Evolutionary conservation across 805 yeast species (phyloP), one percentile per base, ranked within the genome.

Genomic region (Teunomyces gatunensis): DNA sequence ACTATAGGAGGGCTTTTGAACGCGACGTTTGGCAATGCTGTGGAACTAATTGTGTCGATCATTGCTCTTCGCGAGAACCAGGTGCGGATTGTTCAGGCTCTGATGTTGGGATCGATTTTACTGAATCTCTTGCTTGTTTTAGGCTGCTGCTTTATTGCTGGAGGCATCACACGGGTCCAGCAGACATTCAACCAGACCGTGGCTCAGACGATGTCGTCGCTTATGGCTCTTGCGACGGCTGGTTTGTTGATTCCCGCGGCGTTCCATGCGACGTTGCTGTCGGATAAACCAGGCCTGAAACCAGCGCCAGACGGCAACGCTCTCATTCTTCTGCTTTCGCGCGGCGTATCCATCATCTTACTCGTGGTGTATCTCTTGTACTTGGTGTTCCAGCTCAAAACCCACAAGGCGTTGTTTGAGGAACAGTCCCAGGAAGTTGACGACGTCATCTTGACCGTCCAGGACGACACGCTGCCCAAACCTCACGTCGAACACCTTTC

Each of bases 21-120:
- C 69, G 99, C 99, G 2, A 91, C 98, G 7, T 89, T 94, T 64
- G 99, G 99, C 49, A 94, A 94, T 65, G 98, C 98, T 2, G 97
- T 94, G 18, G 99, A 94, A 71, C 81, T 94, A 50, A 94, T 94
- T 65, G 98, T 94, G 30, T 87, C 96, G 1, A 74, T 94, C 23
- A 89, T 94, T 56, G 99, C 99, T 1, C 75, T 94, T 58, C 75
- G 71, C 55, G 85, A 87, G 39, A 87, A 89, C 55, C 97, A 94
- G 68, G 83, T 94, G 44, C 79, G 96, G 53, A 91, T 94, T 59
- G 98, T 94, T 25, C 98, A 94, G 69, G 96, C 98, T 2, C 87
- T 96, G 17, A 92, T 94, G 98, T 78, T 94, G 48, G 99, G 99
- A 28, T 86, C 96, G 45, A 88, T 94, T 51, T 74, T 94, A 48